phyloP scores from a whole-genome alignment of 2,329 filamentous ascomycete genomes.

The Leptographium flavum region DNA sequence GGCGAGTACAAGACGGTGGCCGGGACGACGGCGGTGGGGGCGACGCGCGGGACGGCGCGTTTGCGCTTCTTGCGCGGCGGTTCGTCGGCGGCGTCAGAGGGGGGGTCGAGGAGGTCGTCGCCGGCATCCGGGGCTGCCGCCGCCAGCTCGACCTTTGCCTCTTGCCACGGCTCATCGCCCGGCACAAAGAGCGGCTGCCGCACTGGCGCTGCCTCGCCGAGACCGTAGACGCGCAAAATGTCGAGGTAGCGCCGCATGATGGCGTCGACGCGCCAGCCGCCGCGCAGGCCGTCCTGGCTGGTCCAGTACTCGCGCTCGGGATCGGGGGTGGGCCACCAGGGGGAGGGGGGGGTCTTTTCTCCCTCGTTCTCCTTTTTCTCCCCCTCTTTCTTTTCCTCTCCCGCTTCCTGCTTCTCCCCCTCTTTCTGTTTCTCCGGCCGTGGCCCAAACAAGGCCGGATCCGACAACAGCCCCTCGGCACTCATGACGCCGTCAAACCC shows the following conservation, averaged over 20 bases:
- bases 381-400: too few species aligned
- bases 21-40: not conserved
- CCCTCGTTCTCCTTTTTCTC: not conserved
- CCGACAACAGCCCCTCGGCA: slow-evolving; percentile 86
- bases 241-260: slow-evolving; percentile 80
- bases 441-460: slow-evolving; percentile 71
- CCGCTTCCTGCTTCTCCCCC: not conserved
- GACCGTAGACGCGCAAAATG: slow-evolving; percentile 68
- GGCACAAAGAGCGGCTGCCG: slow-evolving; percentile 63
- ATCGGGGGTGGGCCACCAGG: slow-evolving; percentile 8
- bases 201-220: slow-evolving; percentile 47
- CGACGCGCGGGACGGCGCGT: slow-evolving; percentile 12
- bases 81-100: slow-evolving; percentile 7
- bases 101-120: not conserved
- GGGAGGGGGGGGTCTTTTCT: not conserved
- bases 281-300: slow-evolving; percentile 53
- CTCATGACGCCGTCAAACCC: slow-evolving; percentile 92
- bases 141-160: slow-evolving; percentile 25
- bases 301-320: slow-evolving; percentile 72
- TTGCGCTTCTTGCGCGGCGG: slow-evolving; percentile 40
- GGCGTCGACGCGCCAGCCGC: slow-evolving; percentile 80
- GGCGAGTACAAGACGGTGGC: slow-evolving; percentile 18
- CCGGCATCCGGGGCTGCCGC: not conserved
- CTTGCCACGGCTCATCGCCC: slow-evolving; percentile 25
- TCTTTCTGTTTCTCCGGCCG: slow-evolving; percentile 35